Conservation (phyloP, 345 rosid genomes). For the Orychophragmus violaceus region DNA sequence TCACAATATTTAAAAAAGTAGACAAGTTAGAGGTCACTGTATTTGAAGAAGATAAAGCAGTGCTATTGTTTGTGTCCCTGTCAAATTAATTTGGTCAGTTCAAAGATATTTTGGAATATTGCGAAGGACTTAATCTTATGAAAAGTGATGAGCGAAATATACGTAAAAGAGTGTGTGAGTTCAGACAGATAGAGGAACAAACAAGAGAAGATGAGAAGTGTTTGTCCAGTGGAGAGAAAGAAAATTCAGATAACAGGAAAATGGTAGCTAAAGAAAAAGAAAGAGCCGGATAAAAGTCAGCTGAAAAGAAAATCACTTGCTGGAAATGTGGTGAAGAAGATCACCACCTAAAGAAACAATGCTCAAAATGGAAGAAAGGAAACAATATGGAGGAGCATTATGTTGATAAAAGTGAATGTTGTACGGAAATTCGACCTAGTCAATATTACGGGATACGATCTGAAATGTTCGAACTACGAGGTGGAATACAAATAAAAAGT, state of each 20-base stretch:
- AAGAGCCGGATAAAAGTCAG: neutral
- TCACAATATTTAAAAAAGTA: too few relatives aligned
- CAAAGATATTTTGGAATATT: neutral
- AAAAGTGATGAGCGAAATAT: neutral
- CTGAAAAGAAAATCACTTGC: neutral
- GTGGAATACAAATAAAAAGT: too few relatives aligned
- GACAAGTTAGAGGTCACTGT: neutral
- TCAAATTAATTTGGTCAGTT: neutral
- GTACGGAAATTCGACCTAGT: too few relatives aligned
- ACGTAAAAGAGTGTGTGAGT: too few relatives aligned
- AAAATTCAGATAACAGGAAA: neutral
- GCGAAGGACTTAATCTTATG: neutral
- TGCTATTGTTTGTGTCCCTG: neutral
- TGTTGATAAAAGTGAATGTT: neutral
- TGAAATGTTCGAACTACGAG: too few relatives aligned
- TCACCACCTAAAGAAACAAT: neutral
- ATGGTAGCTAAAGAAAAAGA: neutral
- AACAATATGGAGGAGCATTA: neutral
- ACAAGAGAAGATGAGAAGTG: neutral
- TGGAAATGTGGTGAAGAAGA: neutral
- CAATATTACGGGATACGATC: too few relatives aligned
- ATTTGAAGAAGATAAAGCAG: neutral
- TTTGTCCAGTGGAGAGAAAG: too few relatives aligned
- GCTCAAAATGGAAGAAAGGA: neutral
- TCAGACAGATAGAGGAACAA: neutral